A percentile compares a stretch with the other conserved stretches of the same genome.
Conservation (phyloP, 164 flowering plant genomes). For the Vitis riparia region DNA sequence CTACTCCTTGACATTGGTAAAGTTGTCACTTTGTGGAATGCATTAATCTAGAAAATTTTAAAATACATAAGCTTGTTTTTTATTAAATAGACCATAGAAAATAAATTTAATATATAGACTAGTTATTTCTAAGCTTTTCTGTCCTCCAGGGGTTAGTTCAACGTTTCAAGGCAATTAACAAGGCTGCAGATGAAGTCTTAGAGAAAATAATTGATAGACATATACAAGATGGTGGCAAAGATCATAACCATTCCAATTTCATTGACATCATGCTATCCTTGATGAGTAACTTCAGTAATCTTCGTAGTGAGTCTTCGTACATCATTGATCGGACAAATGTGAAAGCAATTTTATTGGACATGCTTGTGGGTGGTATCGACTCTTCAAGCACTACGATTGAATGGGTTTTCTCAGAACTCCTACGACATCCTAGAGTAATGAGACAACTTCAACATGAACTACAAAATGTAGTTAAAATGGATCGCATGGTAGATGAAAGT, state of each 20-base stretch:
- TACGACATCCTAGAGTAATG: conserved; percentile 7
- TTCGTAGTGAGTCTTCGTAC: neutral
- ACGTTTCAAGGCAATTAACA: conserved; percentile 1
- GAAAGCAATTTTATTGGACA: neutral
- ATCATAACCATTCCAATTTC: conserved; percentile 3
- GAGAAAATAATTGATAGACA: conserved; percentile 22
- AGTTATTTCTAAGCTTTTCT: too few relatives aligned
- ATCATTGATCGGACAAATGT: neutral
- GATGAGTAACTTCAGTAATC: neutral
- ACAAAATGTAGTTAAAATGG: conserved; percentile 10
- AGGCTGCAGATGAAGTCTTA: neutral
- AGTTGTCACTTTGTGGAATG: too few relatives aligned
- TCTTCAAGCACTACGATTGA: too few relatives aligned
- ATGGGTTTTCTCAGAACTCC: too few relatives aligned
- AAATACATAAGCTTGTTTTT: too few relatives aligned
- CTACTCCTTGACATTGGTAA: too few relatives aligned
- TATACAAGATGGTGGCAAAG: neutral
- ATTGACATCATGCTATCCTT: conserved; percentile 14
- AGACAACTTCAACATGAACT: conserved; percentile 21
- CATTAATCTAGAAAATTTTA: too few relatives aligned
- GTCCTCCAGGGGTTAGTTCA: conserved; percentile 11
- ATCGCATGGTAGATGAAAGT: conserved; percentile 21
- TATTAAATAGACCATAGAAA: too few relatives aligned
- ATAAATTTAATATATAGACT: too few relatives aligned
- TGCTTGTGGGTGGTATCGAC: too few relatives aligned